Conservation (phyloP, 257 asterid species). For the Nyctanthes arbortristis region DNA sequence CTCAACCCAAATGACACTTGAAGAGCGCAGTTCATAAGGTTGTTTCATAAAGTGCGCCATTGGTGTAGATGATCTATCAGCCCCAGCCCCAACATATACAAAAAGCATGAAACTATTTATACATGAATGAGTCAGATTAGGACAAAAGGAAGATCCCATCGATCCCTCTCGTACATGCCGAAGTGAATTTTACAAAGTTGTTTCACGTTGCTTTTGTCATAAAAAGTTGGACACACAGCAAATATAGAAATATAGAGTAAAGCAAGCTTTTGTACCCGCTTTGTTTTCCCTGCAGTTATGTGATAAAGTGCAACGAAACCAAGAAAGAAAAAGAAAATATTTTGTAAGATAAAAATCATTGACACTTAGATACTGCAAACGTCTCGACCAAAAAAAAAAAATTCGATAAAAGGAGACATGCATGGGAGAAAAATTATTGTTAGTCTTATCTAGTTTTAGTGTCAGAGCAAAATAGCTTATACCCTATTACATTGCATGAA, state of each 20-base stretch:
- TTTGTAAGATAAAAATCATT: not conserved
- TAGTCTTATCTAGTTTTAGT: not conserved
- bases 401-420: not conserved
- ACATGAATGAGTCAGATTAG: not conserved
- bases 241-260: slow-evolving; percentile 23
- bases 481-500: not conserved
- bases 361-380: not conserved
- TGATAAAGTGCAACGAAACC: not conserved
- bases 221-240: slow-evolving; percentile 29
- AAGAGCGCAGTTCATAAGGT: too few relatives aligned
- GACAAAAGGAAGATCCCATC: not conserved
- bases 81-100: too few relatives aligned
- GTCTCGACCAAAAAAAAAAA: too few relatives aligned
- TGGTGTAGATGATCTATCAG: too few relatives aligned
- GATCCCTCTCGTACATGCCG: not conserved
- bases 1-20: too few relatives aligned
- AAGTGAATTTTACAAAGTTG: not conserved
- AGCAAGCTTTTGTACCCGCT: slow-evolving; percentile 24
- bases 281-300: slow-evolving; percentile 33
- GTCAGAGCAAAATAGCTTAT: too few relatives aligned
- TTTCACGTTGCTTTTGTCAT: slow-evolving; percentile 23
- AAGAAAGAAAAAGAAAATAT: not conserved
- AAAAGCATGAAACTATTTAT: not conserved
- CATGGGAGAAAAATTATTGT: not conserved
- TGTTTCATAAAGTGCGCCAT: too few relatives aligned